Evolutionary conservation across 305 asterid species (phyloP).

Genomic region (Fraxinus xanthoxyloides): DNA sequence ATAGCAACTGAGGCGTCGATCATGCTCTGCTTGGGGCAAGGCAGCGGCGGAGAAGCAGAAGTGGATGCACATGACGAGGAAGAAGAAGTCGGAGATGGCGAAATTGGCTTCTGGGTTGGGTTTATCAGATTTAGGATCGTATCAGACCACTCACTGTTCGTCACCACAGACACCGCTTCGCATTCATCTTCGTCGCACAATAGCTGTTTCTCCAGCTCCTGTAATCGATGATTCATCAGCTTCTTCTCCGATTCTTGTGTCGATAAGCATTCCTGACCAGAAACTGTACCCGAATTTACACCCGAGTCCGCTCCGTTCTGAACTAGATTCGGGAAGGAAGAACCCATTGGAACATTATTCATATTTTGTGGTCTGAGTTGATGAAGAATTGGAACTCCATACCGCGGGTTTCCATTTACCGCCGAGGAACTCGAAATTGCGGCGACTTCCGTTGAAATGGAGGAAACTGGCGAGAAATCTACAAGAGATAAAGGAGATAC

Average conservation of each 20-base stretch:
- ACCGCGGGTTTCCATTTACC: constrained; percentile 33
- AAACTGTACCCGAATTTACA: constrained; percentile 5
- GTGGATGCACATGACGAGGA: constrained; percentile 83
- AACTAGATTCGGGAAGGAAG: constrained; percentile 33
- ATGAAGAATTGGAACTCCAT: constrained; percentile 45
- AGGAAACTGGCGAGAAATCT: constrained; percentile 44
- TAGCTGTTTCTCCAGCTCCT: constrained; percentile 79
- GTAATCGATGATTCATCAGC: constrained; percentile 58
- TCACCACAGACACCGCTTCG: constrained; percentile 53
- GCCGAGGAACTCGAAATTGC: constrained; percentile 27
- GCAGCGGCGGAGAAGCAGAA: constrained; percentile 55
- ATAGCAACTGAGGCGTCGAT: constrained; percentile 65
- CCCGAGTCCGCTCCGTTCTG: constrained; percentile 18
- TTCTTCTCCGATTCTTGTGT: constrained; percentile 45
- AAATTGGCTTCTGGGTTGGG: constrained; percentile 38
- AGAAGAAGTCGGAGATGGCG: constrained; percentile 62
- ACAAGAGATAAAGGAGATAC: constrained; percentile 58
- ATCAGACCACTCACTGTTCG: constrained; percentile 76
- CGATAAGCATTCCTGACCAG: constrained; percentile 19
- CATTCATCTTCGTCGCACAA: constrained; percentile 62
- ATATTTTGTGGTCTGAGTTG: constrained; percentile 36
- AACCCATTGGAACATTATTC: constrained; percentile 27
- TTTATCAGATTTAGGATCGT: constrained; percentile 51
- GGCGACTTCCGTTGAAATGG: constrained; percentile 39
- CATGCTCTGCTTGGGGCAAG: constrained; percentile 52